Conservation (phyloP, 805 yeast genomes). For the Jamesozyma piceae region DNA sequence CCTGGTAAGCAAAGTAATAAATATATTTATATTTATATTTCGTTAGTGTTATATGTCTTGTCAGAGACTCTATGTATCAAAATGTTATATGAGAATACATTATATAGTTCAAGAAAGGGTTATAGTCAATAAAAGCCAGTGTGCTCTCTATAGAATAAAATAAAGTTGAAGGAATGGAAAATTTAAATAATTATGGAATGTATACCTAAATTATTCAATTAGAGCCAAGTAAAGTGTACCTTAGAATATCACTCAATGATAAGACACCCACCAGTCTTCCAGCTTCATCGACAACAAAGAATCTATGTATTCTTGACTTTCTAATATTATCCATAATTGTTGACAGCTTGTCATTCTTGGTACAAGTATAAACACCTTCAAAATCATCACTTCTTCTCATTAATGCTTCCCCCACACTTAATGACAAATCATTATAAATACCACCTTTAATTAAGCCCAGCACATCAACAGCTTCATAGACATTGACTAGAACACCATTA, state of each 20-base stretch:
- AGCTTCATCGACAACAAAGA: slow-evolving; percentile 81
- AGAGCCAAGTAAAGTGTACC: slow-evolving; percentile 66
- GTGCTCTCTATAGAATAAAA: not conserved
- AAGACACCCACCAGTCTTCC: slow-evolving; percentile 75
- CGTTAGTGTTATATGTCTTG: too few species aligned
- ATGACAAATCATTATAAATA: slow-evolving; percentile 76
- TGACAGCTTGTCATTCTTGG: slow-evolving; percentile 73
- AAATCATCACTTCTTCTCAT: slow-evolving; percentile 86
- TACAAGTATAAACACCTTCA: slow-evolving; percentile 96
- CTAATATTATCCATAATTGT: slow-evolving; percentile 90
- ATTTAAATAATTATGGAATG: too few species aligned
- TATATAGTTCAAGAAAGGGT: not conserved
- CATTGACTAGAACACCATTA: slow-evolving; percentile 56
- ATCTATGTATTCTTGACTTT: slow-evolving; percentile 80
- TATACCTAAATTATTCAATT: too few species aligned
- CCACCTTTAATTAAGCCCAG: slow-evolving; percentile 90
- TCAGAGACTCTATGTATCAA: too few species aligned
- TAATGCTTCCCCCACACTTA: slow-evolving; percentile 92
- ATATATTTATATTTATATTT: too few species aligned
- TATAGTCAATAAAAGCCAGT: not conserved
- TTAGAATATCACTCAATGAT: slow-evolving; percentile 82
- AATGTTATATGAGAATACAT: too few species aligned
- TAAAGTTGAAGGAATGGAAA: not conserved
- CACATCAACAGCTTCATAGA: slow-evolving; percentile 93
- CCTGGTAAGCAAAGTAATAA: too few species aligned